Conservation (phyloP, 106 monocot species). For the Apostasia shenzhenica region DNA sequence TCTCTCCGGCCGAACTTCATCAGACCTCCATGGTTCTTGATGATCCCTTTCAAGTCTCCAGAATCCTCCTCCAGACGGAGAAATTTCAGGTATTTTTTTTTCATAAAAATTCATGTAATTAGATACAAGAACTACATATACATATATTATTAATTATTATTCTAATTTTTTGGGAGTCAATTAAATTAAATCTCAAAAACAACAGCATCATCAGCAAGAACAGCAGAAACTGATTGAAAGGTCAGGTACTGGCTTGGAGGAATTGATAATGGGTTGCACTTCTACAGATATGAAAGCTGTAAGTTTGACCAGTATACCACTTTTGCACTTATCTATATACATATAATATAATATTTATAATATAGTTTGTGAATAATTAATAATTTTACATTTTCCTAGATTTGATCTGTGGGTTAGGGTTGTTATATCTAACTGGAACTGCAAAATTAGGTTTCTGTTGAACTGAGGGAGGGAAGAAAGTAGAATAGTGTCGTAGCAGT, state of each 20-base stretch:
- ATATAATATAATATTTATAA: too few species aligned
- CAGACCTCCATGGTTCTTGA: constrained; percentile 36
- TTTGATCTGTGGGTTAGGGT: constrained; percentile 21
- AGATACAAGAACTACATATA: background rate
- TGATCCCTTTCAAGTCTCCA: constrained; percentile 38
- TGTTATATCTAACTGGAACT: constrained; percentile 22
- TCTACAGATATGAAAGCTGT: constrained; percentile 59
- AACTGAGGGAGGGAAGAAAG: background rate
- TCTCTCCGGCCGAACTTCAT: constrained; percentile 30
- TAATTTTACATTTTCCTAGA: background rate
- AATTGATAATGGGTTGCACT: constrained; percentile 85
- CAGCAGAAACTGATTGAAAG: constrained; percentile 58
- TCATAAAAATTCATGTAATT: background rate
- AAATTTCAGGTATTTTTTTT: constrained; percentile 23
- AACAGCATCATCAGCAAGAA: constrained; percentile 24
- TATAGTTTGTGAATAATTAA: constrained; percentile 1
- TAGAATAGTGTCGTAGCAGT: too few species aligned
- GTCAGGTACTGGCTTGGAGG: constrained; percentile 68
- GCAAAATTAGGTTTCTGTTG: background rate
- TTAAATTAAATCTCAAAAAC: background rate
- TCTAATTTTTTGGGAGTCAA: too few species aligned
- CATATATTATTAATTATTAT: too few species aligned
- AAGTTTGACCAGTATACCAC: constrained; percentile 14
- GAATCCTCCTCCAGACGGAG: constrained; percentile 36
- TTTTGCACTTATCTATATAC: background rate